Evolutionary conservation across 805 yeast genomes (phyloP).

Genomic region (Candida fluviatilis): DNA sequence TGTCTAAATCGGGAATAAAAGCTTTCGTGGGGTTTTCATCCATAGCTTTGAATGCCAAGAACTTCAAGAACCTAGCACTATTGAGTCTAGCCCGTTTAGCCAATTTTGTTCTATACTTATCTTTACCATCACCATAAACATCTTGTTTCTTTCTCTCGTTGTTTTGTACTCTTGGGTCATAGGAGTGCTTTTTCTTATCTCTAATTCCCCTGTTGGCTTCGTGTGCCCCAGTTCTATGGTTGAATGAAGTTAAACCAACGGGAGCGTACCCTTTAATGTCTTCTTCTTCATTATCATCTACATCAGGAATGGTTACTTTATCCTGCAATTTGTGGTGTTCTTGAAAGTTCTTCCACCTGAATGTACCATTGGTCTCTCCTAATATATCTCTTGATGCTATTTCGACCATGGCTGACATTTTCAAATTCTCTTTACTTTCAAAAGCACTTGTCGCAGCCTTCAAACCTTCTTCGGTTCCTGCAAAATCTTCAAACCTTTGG

Average conservation of each 20-base stretch:
- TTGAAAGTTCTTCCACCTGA: constrained; percentile 39
- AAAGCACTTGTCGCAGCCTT: constrained; percentile 45
- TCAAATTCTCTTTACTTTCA: constrained; percentile 22
- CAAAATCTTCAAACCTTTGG: constrained; percentile 42
- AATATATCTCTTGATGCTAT: constrained; percentile 68
- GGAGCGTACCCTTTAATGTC: constrained; percentile 23
- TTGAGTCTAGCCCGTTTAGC: constrained; percentile 49
- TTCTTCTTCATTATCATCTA: constrained; percentile 23
- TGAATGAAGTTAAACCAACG: constrained; percentile 59
- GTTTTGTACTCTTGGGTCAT: constrained; percentile 75
- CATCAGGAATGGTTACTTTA: constrained; percentile 17
- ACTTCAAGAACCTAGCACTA: constrained; percentile 51
- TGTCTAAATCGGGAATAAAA: constrained; percentile 55
- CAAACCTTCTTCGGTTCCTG: constrained; percentile 37
- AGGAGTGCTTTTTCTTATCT: constrained; percentile 75
- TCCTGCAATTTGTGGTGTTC: constrained; percentile 11
- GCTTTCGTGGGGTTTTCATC: constrained; percentile 24
- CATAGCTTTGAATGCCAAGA: constrained; percentile 51
- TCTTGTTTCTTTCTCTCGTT: constrained; percentile 64
- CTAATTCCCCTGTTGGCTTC: constrained; percentile 80
- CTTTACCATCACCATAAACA: constrained; percentile 73
- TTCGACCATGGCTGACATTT: constrained; percentile 69
- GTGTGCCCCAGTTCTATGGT: constrained; percentile 72
- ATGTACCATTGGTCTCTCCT: constrained; percentile 44
- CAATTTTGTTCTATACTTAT: constrained; percentile 48